Evolutionary conservation across 1,284 basidiomycete genomes (phyloP).

Genomic region (Boletus sp.): DNA sequence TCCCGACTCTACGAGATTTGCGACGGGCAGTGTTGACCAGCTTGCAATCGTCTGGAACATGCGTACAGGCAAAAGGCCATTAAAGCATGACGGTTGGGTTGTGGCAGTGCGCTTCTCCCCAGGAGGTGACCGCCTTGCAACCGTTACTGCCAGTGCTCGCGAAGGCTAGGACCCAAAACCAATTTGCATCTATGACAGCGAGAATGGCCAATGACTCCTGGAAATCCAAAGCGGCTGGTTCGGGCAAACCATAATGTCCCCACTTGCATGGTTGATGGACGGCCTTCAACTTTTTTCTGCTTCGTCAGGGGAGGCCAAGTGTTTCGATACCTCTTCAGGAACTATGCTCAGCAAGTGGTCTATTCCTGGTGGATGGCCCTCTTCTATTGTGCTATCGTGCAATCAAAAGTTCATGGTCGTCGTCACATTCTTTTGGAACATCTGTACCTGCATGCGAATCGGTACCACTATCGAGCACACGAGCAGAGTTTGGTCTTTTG

Average conservation of each 20-base stretch:
- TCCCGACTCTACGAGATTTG: constrained; percentile 4
- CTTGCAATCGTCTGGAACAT: too few relatives aligned
- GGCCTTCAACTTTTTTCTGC: constrained; percentile 1
- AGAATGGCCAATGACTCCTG: constrained; percentile 2
- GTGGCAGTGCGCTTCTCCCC: background rate
- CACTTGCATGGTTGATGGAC: constrained; percentile 5
- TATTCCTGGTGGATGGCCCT: background rate
- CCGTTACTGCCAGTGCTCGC: background rate
- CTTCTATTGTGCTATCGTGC: background rate
- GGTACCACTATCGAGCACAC: background rate
- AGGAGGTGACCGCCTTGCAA: background rate
- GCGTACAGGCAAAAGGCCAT: too few relatives aligned
- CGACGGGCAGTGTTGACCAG: background rate
- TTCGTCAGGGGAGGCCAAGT: background rate
- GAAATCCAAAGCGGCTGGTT: background rate
- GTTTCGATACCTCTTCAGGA: constrained; percentile 7
- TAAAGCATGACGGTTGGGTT: background rate
- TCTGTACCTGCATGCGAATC: background rate
- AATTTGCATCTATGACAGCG: constrained; percentile 1
- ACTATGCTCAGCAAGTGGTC: constrained; percentile 1
- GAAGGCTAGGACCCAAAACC: background rate
- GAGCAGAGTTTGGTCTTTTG: background rate
- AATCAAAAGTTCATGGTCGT: constrained; percentile 1
- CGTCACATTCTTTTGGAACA: constrained; percentile 12
- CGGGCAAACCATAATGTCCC: fast-evolving